Evolutionary conservation across 331 rosid species (phyloP).

Genomic region (Saraca asoca): DNA sequence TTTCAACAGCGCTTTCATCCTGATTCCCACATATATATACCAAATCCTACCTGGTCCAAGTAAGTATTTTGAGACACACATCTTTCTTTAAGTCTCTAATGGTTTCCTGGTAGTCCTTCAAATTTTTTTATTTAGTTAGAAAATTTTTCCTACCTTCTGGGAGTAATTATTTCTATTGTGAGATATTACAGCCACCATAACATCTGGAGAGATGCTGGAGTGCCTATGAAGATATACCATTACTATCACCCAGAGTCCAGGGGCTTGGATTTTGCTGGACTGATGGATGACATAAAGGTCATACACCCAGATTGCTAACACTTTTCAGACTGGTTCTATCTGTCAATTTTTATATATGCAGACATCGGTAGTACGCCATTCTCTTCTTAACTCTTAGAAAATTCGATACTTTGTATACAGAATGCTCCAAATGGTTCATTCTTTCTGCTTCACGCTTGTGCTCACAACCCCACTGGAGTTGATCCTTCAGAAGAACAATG

Average conservation of each 20-base stretch:
- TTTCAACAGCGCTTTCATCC: conserved; percentile 91
- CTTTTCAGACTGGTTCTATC: background rate
- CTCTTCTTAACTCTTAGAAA: conserved; percentile 28
- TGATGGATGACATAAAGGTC: conserved; percentile 84
- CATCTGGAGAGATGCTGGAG: conserved; percentile 95
- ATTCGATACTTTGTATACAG: conserved; percentile 42
- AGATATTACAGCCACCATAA: conserved; percentile 80
- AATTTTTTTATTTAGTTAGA: conserved; percentile 9
- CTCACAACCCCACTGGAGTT: conserved; percentile 99
- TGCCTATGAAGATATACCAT: conserved; percentile 76
- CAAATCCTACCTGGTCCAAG: conserved; percentile 94
- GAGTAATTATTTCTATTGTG: conserved; percentile 26
- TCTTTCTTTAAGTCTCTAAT: conserved; percentile 18
- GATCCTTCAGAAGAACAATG: conserved; percentile 95
- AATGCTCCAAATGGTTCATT: conserved; percentile 94
- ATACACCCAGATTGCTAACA: conserved; percentile 7
- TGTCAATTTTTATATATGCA: conserved; percentile 13
- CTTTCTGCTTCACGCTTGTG: conserved; percentile 97
- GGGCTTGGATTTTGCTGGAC: conserved; percentile 82
- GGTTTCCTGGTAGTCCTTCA: conserved; percentile 1
- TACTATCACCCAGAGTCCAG: conserved; percentile 84
- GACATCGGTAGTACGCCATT: conserved; percentile 29
- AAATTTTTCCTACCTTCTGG: conserved; percentile 3
- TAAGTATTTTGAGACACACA: conserved; percentile 40
- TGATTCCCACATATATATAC: conserved; percentile 75